Percentiles rank a stretch among this genome's conserved stretches.
Conservation (phyloP, 2,329 filamentous ascomycete genomes). For the Hymenoscyphus fraxineus region DNA sequence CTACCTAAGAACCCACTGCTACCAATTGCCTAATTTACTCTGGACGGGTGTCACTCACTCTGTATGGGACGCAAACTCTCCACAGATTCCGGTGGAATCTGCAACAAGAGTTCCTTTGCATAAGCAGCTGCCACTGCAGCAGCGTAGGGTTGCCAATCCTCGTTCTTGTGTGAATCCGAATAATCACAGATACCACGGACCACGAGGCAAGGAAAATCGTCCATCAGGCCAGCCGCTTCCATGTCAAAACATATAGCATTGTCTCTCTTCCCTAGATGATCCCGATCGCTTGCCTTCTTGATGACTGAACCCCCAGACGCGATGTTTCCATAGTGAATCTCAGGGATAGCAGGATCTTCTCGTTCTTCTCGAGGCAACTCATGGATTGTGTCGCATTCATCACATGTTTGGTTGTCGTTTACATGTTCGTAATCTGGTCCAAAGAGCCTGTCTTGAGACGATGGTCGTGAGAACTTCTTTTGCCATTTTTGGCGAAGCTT, state of each 20-base stretch:
- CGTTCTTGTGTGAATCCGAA: conserved; percentile 17
- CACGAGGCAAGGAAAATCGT: conserved; percentile 17
- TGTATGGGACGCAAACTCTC: background rate
- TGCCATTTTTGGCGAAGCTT: background rate
- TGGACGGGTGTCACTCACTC: background rate
- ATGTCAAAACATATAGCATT: conserved; percentile 18
- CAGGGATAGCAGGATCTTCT: background rate
- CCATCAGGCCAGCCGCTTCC: conserved; percentile 16
- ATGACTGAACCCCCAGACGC: conserved; percentile 15
- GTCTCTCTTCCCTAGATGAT: background rate
- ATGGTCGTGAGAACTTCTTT: background rate
- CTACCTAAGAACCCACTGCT: too few relatives aligned
- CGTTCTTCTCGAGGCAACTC: background rate
- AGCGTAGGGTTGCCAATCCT: conserved; percentile 15
- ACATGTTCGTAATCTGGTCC: background rate
- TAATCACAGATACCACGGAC: conserved; percentile 22
- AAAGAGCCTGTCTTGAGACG: background rate
- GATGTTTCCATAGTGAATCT: conserved; percentile 17
- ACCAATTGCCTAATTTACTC: too few relatives aligned
- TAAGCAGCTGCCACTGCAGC: conserved; percentile 15
- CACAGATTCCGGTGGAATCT: background rate
- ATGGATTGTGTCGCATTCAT: background rate
- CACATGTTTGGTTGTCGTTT: background rate
- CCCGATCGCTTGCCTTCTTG: conserved; percentile 7
- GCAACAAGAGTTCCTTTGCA: conserved; percentile 10